Conservation (phyloP, 179 eudicot genomes). For the Vitellaria paradoxa region DNA sequence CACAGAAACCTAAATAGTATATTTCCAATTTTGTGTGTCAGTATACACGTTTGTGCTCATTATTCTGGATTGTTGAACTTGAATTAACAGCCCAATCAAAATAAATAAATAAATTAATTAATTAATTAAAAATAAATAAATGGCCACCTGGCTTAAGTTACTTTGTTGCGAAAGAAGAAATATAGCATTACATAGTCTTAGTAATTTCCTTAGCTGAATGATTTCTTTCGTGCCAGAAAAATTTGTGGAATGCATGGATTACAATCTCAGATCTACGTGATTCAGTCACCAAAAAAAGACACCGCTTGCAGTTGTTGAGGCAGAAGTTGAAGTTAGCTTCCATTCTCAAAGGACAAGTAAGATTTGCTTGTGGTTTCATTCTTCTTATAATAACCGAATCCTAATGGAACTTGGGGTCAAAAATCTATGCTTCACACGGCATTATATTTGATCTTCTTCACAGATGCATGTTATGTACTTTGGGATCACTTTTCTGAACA, state of each 20-base stretch:
- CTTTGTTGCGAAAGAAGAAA: not conserved
- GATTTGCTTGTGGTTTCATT: conserved; percentile 19
- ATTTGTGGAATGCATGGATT: conserved; percentile 93
- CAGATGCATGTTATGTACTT: not conserved
- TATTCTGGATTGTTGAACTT: conserved; percentile 5
- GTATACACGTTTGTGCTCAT: not conserved
- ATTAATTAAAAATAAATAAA: too few relatives aligned
- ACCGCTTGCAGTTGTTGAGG: conserved; percentile 70
- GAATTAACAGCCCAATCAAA: not conserved
- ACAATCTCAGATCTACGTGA: conserved; percentile 79
- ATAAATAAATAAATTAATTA: too few relatives aligned
- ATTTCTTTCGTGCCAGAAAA: conserved; percentile 54
- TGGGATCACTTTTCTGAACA: not conserved
- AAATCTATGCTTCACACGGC: not conserved
- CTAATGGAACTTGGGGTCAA: not conserved
- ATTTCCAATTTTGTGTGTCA: not conserved
- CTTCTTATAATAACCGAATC: not conserved
- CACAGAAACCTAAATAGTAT: not conserved
- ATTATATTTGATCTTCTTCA: not conserved
- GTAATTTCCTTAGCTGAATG: not conserved
- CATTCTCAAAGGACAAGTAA: conserved; percentile 88
- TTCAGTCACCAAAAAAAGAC: conserved; percentile 78
- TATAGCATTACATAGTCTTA: not conserved
- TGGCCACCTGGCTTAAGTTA: not conserved
- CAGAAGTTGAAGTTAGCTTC: conserved; percentile 89